These are phyloP conservation scores for Trichoderma atrobrunneum DNA, from an alignment of 2,329 filamentous ascomycete species.

Conservation along the genomic window DNA sequence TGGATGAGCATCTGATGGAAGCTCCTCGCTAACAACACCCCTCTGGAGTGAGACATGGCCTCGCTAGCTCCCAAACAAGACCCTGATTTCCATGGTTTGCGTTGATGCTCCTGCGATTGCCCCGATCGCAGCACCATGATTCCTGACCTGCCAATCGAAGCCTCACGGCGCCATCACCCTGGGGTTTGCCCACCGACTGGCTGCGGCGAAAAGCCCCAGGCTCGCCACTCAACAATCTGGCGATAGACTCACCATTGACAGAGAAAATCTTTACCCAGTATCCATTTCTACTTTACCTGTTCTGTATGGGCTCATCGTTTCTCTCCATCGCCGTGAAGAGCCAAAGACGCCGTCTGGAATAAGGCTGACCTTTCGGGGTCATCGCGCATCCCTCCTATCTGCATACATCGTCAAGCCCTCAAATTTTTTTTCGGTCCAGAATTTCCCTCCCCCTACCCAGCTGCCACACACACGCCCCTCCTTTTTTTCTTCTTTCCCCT, in stretches of 20 bases:
- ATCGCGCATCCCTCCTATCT: not conserved
- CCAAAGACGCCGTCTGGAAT: not conserved
- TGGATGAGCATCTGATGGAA: not conserved
- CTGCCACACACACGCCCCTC: conserved; percentile 5
- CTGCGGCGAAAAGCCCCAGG: not conserved
- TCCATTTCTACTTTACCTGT: not conserved
- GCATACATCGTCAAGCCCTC: conserved; percentile 5
- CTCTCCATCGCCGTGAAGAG: not conserved
- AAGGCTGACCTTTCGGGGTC: not conserved
- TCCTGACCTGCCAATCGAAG: conserved; percentile 3
- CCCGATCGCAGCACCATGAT: conserved; percentile 9
- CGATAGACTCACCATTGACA: not conserved
- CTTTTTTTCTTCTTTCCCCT: not conserved
- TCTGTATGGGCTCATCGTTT: not conserved
- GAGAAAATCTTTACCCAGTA: not conserved
- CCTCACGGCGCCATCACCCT: conserved; percentile 2
- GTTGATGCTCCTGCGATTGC: conserved; percentile 16
- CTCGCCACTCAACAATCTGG: not conserved
- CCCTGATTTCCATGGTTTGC: conserved; percentile 15
- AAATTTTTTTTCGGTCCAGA: not conserved
- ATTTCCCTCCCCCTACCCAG: not conserved
- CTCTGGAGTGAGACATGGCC: not conserved
- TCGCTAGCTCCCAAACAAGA: not conserved
- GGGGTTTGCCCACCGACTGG: not conserved
- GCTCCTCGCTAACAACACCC: not conserved